Evolutionary conservation across 2,329 filamentous ascomycete species (phyloP), one percentile per base, ranked within the genome.

Genomic region (Xylariaceae sp.): DNA sequence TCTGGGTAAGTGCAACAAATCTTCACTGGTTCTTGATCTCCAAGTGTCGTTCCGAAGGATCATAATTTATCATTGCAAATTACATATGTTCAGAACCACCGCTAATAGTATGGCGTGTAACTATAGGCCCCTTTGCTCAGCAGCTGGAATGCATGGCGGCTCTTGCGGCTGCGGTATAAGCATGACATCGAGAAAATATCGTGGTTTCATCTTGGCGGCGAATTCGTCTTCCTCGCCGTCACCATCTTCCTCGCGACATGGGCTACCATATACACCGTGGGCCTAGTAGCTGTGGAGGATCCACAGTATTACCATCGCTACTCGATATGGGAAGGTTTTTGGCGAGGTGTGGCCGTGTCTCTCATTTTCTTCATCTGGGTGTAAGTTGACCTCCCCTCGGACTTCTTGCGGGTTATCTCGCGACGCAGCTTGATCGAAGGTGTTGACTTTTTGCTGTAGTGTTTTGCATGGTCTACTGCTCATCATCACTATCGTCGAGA

Each of bases 121-220:
- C 34, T 21, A 34, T 34, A 62, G 60, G 53, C 41, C 39, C 21
- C 48, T 7, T 33, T 60, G 17, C 49, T 62, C n/a, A 51, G 46
- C 37, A 11, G 57, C 11, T 62, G 60, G 60, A 50, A 62, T 17
- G 44, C 46, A 28, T 60, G 50, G 33, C 53, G 57, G n/a, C 60
- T 62, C 16, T 44, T 60, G 41, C 52, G 53, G 16, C 24, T 57
- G 6, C 39, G 57, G 21, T 49, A 52, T 31, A 57, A 55, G 28
- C 50, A 49, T 6, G 43, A 49, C 26, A 37, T 33, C 21, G 57
- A 60, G 19, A 24, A 36, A 11, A 51, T 62, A 46, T 62, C 60
- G 7, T 37, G 44, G 26, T 60, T 53, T 48, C 60, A 62, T 11
- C 5, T 60, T 14, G 45, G 36, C 19, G 37, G 52, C 11, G 60